Base-by-base conservation (phyloP, 2,329 filamentous ascomycete genomes). In the Xylaria hypoxylon region DNA sequence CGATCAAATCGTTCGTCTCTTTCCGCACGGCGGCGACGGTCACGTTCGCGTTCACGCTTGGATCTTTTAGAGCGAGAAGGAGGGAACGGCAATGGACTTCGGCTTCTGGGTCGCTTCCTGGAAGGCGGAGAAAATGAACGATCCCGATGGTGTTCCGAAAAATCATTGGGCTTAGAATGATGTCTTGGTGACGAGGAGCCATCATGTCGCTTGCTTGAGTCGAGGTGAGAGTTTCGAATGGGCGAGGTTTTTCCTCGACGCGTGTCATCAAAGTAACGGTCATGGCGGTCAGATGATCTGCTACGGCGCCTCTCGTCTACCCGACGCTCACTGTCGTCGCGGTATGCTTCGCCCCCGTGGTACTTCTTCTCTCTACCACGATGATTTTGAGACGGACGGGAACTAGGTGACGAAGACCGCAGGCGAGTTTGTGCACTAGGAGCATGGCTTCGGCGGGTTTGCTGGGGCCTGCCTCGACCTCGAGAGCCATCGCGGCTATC, bases 1-100 rank as follows among this genome's bases (percentile, higher is more conserved):
- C 70, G 73, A 22, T 74, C 76, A 33, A 69, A 65, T 55, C 71
- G 68, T 26, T 74, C 74, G 8, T 63, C 65, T 28, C 70, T 68
- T 48, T 75, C 74, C 28, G 61, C 63, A 68, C 70, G 70, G 56
- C 74, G 73, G 52, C 73, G 72, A 22, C 75, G 74, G 31, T 77
- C 75, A 44, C 74, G 74, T 48, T 75, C 72, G 62, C 74, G 75
- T 13, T 77, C 74, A 53, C 76, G 77, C 76, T 80, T 80, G 71
- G 82, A 82, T 80, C 75, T 80, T 72, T 84, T 84, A 28, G 79
- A 77, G 56, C 78, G 79, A 35, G 77, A 77, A 5, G 74, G 72
- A 2, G 75, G 77, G 24, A 77, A 73, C 1, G 82, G 73, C 15
- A 72, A 78, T n/a, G 74, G 79, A 53, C 80, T 84, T 57, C 78